A percentile compares a stretch with the other conserved stretches of the same genome.
Evolutionary conservation across 495 filamentous ascomycete species (phyloP).

Genomic region (Penicillium taxi): DNA sequence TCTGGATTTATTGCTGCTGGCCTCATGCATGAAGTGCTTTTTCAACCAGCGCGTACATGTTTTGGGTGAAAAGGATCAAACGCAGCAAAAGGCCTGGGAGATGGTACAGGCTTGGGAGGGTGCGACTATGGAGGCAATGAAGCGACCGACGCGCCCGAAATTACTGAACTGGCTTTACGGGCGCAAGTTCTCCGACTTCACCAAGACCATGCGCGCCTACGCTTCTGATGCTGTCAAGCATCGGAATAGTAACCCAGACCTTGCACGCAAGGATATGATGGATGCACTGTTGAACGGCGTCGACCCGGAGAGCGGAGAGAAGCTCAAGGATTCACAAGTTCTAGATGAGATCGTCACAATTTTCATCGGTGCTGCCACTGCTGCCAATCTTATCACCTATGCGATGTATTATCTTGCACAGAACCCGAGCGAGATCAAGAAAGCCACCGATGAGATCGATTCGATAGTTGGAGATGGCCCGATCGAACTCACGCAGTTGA

Average conservation of each 20-base stretch:
- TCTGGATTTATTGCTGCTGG: constrained; percentile 62
- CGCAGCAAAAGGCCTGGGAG: constrained; percentile 6
- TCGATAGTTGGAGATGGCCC: constrained; percentile 24
- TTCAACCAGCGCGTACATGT: constrained; percentile 36
- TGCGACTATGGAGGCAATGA: constrained; percentile 37
- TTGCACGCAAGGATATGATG: constrained; percentile 60
- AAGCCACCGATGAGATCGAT: constrained; percentile 38
- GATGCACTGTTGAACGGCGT: constrained; percentile 59
- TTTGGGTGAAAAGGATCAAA: constrained; percentile 20
- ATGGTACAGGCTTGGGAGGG: constrained; percentile 35
- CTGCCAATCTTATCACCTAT: constrained; percentile 38
- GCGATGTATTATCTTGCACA: constrained; percentile 39
- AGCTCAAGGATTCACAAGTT: constrained; percentile 52
- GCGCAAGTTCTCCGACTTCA: constrained; percentile 47
- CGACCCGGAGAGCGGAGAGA: constrained; percentile 58
- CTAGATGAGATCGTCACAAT: constrained; percentile 57
- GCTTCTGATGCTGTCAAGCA: constrained; percentile 51
- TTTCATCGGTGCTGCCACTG: constrained; percentile 40
- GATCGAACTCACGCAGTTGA: constrained; percentile 49
- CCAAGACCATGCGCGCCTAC: constrained; percentile 49
- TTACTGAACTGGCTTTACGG: constrained; percentile 35
- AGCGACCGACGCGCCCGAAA: constrained; percentile 32
- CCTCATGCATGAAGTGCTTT: constrained; percentile 60
- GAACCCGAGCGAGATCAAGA: constrained; percentile 26
- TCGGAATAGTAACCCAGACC: constrained; percentile 36